Evolutionary conservation across 257 asterid genomes (phyloP), one percentile per base, ranked within the genome.

Genomic region (Ophiorrhiza pumila): DNA sequence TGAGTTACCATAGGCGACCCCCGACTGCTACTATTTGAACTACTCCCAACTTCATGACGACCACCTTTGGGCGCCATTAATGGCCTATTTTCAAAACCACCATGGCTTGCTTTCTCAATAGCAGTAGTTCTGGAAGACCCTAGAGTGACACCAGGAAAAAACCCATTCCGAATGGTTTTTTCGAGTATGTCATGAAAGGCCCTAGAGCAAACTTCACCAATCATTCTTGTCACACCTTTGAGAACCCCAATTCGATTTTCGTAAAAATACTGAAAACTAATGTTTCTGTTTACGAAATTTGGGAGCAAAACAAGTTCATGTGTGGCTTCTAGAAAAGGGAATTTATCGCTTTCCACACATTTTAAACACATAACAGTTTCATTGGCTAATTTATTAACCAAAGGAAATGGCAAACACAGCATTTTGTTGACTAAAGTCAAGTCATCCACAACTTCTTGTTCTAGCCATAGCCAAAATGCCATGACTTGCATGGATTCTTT

Each of bases 401-500:
- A 13, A 0, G 22, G 4, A 0, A 29, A 56, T 0, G 96, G 86
- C 39, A 88, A 65, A 5, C 81, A 39, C 39, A 80, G 47, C 73
- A 90, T 25, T 12, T 61, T 66, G 43, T 32, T 66, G 7, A 92
- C 69, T 20, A 87, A 12, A n/a, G 37, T 42, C 59, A 39, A 18
- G 68, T 79, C 79, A 0, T 53, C 65, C 7, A 56, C 46, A 57
- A 70, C 66, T 8, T 76, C 82, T 37, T 61, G 67, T 65, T 90
- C 97, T 0, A 92, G 83, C 90, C 92, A 92, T 17, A 87, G 61
- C 71, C 77, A 82, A 59, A 91, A 84, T 0, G 86, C 95, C 85
- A 85, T 81, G 5, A 82, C 80, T 27, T 74, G 82, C 76, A 85
- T 69, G 27, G 95, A 85, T 69, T 86, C 87, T 4, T 43, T 47